Evolutionary conservation across 768 basidiomycete species (phyloP).

Genomic region (Mycena capillaripes): DNA sequence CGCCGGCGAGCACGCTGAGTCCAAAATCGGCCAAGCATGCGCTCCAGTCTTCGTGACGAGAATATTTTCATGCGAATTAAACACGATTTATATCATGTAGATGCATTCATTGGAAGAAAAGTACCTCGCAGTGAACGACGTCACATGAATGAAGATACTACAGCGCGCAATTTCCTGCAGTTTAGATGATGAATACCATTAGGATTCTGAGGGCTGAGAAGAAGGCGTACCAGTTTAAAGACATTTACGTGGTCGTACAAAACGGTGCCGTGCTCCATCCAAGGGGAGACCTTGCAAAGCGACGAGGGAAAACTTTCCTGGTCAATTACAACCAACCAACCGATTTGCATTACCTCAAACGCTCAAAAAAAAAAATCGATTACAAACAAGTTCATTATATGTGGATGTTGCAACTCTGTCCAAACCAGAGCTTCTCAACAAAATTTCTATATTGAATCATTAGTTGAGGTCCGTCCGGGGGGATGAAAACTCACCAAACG

Average conservation of each 20-base stretch:
- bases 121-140: slow-evolving; percentile 40
- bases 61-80: slow-evolving; percentile 47
- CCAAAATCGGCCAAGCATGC: slow-evolving; percentile 53
- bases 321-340: slow-evolving; percentile 47
- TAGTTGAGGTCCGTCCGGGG: not conserved
- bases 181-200: slow-evolving; percentile 9
- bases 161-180: slow-evolving; percentile 38
- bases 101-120: not conserved
- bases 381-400: slow-evolving; percentile 47
- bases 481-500: not conserved
- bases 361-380: too few species aligned
- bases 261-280: slow-evolving; percentile 46
- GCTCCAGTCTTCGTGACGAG: slow-evolving; percentile 47
- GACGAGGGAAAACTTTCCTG: slow-evolving; percentile 39
- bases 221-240: slow-evolving; percentile 31
- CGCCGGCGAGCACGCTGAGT: slow-evolving; percentile 46
- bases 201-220: not conserved
- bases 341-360: too few species aligned
- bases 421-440: slow-evolving; percentile 46
- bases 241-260: slow-evolving; percentile 38
- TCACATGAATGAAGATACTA: slow-evolving; percentile 38
- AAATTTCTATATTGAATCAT: slow-evolving; percentile 36
- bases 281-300: slow-evolving; percentile 46
- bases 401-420: slow-evolving; percentile 46
- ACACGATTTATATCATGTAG: not conserved